phyloP scores from a whole-genome alignment of 2,329 filamentous ascomycete species.

The Paraphoma sp. region DNA sequence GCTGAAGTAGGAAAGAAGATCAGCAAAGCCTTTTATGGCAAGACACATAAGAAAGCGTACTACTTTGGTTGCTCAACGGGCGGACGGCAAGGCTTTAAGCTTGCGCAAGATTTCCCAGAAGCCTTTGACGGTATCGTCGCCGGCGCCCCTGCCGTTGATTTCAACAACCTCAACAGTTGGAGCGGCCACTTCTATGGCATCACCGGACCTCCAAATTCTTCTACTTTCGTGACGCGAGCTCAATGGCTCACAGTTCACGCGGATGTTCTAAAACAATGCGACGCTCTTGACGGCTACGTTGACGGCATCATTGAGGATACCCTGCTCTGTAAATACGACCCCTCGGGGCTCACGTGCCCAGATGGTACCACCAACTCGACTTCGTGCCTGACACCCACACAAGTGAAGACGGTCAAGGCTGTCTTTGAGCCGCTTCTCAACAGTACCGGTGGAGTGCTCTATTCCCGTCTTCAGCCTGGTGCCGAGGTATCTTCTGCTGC shows the following conservation, averaged over 20 bases:
- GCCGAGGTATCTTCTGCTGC: constrained; percentile 50
- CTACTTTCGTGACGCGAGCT: constrained; percentile 47
- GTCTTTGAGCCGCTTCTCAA: constrained; percentile 53
- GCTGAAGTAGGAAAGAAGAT: constrained; percentile 50
- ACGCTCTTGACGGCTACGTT: constrained; percentile 55
- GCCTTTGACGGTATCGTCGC: constrained; percentile 48
- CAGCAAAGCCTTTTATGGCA: constrained; percentile 49
- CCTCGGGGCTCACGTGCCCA: constrained; percentile 48
- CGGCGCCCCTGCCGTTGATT: constrained; percentile 42
- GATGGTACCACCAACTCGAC: constrained; percentile 36
- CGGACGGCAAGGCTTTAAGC: constrained; percentile 46
- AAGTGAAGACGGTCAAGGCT: constrained; percentile 53
- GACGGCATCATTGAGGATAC: constrained; percentile 59
- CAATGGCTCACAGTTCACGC: constrained; percentile 51
- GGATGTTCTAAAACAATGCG: constrained; percentile 58
- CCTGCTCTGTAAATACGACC: constrained; percentile 52
- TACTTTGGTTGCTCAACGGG: constrained; percentile 48
- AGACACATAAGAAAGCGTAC: constrained; percentile 49
- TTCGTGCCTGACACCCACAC: constrained; percentile 53
- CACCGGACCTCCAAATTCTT: constrained; percentile 33
- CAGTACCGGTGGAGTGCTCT: constrained; percentile 54
- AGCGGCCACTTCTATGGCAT: constrained; percentile 38
- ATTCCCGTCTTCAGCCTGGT: constrained; percentile 60
- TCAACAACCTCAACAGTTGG: constrained; percentile 45
- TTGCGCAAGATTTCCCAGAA: constrained; percentile 42